Evolutionary conservation across 192 early-diverging fungal species (phyloP).

Genomic region (Gamsiella multidivaricata): DNA sequence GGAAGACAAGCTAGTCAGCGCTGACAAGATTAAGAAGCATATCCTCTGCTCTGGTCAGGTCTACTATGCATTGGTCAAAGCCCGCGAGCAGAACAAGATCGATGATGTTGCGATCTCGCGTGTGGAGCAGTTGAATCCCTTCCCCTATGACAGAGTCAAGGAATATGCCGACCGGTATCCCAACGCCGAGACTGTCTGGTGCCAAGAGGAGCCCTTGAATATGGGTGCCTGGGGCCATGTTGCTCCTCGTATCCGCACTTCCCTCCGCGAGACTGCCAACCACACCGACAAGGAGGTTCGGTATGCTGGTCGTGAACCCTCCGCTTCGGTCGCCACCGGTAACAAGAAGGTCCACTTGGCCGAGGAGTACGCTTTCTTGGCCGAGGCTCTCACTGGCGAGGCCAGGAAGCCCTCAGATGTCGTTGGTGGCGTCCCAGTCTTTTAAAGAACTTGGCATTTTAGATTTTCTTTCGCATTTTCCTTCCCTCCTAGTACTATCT

Average conservation of each 20-base stretch:
- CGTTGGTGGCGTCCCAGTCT: slow-evolving; percentile 78
- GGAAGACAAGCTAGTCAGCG: slow-evolving; percentile 78
- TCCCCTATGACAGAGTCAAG: slow-evolving; percentile 93
- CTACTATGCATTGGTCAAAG: slow-evolving; percentile 91
- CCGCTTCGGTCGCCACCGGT: slow-evolving; percentile 92
- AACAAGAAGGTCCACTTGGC: slow-evolving; percentile 94
- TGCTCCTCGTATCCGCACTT: slow-evolving; percentile 86
- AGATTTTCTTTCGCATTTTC: background rate
- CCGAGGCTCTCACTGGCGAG: slow-evolving; percentile 78
- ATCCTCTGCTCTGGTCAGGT: slow-evolving; percentile 98
- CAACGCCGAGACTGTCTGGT: slow-evolving; percentile 92
- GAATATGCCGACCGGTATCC: slow-evolving; percentile 90
- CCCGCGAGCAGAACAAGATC: slow-evolving; percentile 92
- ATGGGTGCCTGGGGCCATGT: slow-evolving; percentile 93
- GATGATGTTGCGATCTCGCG: slow-evolving; percentile 91
- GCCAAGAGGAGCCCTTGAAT: slow-evolving; percentile 97
- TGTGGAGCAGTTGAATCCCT: slow-evolving; percentile 94
- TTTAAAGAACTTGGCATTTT: slow-evolving; percentile 25
- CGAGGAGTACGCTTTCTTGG: slow-evolving; percentile 80
- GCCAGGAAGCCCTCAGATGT: slow-evolving; percentile 73
- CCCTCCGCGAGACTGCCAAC: slow-evolving; percentile 77
- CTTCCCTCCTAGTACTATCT: background rate
- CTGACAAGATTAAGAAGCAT: slow-evolving; percentile 90
- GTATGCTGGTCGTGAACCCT: slow-evolving; percentile 86
- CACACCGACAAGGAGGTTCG: slow-evolving; percentile 63